A percentile compares a stretch with the other conserved stretches of the same genome.
Conservation (phyloP, 1,284 basidiomycete species). For the Sporisorium graminicola region DNA sequence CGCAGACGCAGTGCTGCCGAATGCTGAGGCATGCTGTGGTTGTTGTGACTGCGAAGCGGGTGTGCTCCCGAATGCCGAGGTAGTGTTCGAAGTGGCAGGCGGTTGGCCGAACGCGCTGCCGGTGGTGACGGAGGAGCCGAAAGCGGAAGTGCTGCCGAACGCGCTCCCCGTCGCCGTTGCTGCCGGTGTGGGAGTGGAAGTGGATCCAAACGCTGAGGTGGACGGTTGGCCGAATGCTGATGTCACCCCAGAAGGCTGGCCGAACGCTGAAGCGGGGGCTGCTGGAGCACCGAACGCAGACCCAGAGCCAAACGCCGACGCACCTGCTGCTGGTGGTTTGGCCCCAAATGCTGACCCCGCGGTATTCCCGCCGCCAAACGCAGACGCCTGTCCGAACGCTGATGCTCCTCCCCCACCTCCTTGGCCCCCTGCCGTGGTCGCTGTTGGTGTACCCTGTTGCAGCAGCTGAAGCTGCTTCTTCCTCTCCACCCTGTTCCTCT, state of each 20-base stretch:
- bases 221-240: slow-evolving; percentile 15
- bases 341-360: slow-evolving; percentile 22
- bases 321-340: background rate
- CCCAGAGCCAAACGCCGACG: slow-evolving; percentile 13
- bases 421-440: too few relatives aligned
- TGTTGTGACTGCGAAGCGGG: background rate
- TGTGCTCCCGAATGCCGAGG: slow-evolving; percentile 23
- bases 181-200: slow-evolving; percentile 15
- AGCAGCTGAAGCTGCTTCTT: slow-evolving; percentile 31
- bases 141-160: slow-evolving; percentile 22
- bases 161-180: slow-evolving; percentile 12
- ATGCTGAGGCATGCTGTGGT: slow-evolving; percentile 12
- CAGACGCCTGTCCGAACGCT: slow-evolving; percentile 33
- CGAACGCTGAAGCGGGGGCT: slow-evolving; percentile 18
- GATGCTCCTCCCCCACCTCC: slow-evolving; percentile 2
- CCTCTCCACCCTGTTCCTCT: slow-evolving; percentile 36
- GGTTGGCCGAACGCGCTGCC: slow-evolving; percentile 17
- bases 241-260: background rate
- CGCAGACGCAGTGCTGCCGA: slow-evolving; percentile 11
- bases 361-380: slow-evolving; percentile 7
- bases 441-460: background rate
- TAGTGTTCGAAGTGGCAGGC: background rate
- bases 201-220: slow-evolving; percentile 12
- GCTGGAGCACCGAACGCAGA: slow-evolving; percentile 14
- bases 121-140: slow-evolving; percentile 9